Percentiles rank a stretch among this genome's conserved stretches.
Conservation (phyloP, 257 asterid genomes). For the Solanum chilense region DNA sequence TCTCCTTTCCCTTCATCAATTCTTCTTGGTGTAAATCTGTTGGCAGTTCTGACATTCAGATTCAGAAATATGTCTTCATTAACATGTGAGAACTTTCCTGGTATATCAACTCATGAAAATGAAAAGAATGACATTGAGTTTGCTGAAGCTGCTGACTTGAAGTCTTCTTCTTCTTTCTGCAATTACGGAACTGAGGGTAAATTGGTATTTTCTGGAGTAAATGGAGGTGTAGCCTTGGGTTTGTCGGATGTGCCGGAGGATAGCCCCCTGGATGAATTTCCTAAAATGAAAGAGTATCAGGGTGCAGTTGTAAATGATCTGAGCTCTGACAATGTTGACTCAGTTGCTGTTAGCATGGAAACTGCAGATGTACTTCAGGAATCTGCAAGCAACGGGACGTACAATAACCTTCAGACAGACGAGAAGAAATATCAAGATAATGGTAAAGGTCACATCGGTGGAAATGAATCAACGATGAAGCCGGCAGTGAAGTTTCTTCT, state of each 20-base stretch:
- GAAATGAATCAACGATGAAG: slow-evolving; percentile 30
- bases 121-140: slow-evolving; percentile 9
- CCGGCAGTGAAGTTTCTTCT: slow-evolving; percentile 66
- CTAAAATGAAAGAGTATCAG: slow-evolving; percentile 12
- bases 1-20: slow-evolving; percentile 93
- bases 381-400: slow-evolving; percentile 13
- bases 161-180: slow-evolving; percentile 9
- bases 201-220: background rate
- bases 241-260: slow-evolving; percentile 42
- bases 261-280: slow-evolving; percentile 26
- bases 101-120: slow-evolving; percentile 15
- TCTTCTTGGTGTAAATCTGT: slow-evolving; percentile 69
- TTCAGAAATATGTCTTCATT: slow-evolving; percentile 54
- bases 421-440: slow-evolving; percentile 17
- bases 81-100: slow-evolving; percentile 60
- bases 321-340: slow-evolving; percentile 22
- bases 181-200: slow-evolving; percentile 8
- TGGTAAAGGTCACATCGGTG: slow-evolving; percentile 27
- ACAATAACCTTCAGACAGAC: slow-evolving; percentile 35
- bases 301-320: slow-evolving; percentile 5
- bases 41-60: slow-evolving; percentile 77
- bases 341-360: slow-evolving; percentile 7
- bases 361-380: slow-evolving; percentile 21
- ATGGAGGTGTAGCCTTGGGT: slow-evolving; percentile 11
- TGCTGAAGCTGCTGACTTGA: slow-evolving; percentile 25